Evolutionary conservation across 257 asterid genomes (phyloP).

Genomic region (Solanum megistacrolobum): DNA sequence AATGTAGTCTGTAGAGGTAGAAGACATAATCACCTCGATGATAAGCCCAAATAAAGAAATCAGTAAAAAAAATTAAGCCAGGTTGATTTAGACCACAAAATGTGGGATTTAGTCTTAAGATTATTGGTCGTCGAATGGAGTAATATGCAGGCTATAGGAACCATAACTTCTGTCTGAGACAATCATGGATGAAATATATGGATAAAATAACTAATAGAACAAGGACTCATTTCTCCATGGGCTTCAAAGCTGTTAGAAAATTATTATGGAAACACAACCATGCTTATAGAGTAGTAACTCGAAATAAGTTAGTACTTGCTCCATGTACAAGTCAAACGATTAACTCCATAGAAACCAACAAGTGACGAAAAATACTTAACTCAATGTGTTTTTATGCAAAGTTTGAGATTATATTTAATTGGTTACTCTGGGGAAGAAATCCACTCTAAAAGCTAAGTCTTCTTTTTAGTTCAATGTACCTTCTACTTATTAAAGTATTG

Average conservation of each 20-base stretch:
- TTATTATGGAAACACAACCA: neutral
- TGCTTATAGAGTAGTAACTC: neutral
- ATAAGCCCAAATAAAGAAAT: neutral
- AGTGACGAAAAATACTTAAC: neutral
- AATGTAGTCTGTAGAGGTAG: no score
- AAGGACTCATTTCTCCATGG: neutral
- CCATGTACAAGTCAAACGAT: neutral
- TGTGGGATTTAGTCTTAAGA: neutral
- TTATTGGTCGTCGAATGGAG: neutral
- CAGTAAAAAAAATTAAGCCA: neutral
- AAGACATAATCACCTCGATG: neutral
- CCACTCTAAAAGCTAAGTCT: neutral
- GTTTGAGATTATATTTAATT: neutral
- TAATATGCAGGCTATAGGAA: neutral
- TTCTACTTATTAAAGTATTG: neutral
- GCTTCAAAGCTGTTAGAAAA: neutral
- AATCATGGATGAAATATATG: neutral
- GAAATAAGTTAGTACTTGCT: neutral
- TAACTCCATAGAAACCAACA: neutral
- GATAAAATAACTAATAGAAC: neutral
- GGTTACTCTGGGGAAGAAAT: neutral
- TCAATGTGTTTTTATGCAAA: neutral
- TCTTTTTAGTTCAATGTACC: neutral
- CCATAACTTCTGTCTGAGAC: neutral
- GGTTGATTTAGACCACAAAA: neutral